Evolutionary conservation across 108 stramenopile species (phyloP), one percentile per base, ranked within the genome.

Genomic region (Chaetoceros muelleri): DNA sequence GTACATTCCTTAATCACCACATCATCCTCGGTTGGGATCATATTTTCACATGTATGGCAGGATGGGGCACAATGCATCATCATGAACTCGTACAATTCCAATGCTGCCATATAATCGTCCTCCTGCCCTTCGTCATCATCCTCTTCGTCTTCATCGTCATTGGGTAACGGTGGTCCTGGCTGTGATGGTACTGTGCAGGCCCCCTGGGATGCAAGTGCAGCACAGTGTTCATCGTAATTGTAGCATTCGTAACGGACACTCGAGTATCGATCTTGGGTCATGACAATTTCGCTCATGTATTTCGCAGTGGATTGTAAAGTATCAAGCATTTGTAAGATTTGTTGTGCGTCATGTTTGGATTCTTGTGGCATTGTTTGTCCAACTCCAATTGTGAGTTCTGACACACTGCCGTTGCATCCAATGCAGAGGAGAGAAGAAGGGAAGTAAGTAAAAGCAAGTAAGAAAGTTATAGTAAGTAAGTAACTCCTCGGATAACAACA

Each of bases 61-160:
- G 79, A 80, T n/a, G 87, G 84, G 28, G 82, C 84, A 54, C 87
- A 81, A 30, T 72, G 57, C 20, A 24, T 26, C 2, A 30, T 55
- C 63, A 74, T 74, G 45, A 52, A 51, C 10, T 26, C 49, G 16
- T 10, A 25, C 16, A 25, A 25, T 10, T 51, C 16, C 10, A 10
- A 10, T 8, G 23, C 49, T 24, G 5, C 49, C 5, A 10, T 16
- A 10, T 24, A 5, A 5, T 5, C 16, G 3, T 52, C 50, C 49
- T 13, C 49, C 5, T 50, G 10, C 49, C 5, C 8, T 24, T 50
- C 30, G 5, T 44, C 55, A 40, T 40, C 5, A 13, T 40, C 34
- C 34, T 40, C 34, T 10, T 5, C 8, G 5, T 40, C 34, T 40
- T 40, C 34, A n/a, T n/a, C n/a, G n/a, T n/a, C n/a, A n/a, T n/a